Conservation (phyloP, 2,329 filamentous ascomycete species). For the Verticillium albo-atrum region DNA sequence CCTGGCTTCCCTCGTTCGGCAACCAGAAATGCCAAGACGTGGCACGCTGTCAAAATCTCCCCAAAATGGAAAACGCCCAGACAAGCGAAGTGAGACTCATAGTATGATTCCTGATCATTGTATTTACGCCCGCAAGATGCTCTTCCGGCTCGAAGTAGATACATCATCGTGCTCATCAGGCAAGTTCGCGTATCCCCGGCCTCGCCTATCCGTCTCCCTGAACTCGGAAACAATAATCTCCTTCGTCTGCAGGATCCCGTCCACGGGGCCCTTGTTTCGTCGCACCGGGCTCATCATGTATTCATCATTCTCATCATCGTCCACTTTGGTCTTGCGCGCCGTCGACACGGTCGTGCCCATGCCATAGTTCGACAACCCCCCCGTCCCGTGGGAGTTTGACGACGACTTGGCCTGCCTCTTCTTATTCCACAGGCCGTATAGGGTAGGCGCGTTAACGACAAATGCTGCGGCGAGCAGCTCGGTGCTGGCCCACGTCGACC, state of each 20-base stretch:
- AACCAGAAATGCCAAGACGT: too few species aligned
- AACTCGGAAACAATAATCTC: slow-evolving; percentile 10
- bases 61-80: too few species aligned
- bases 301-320: not conserved
- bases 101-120: too few species aligned
- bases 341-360: slow-evolving; percentile 4
- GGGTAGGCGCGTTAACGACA: slow-evolving; percentile 33
- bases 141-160: not conserved
- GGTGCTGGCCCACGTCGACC: slow-evolving; percentile 31
- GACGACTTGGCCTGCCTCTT: slow-evolving; percentile 14
- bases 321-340: slow-evolving; percentile 5
- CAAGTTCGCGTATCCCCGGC: not conserved
- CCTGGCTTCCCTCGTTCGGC: too few species aligned
- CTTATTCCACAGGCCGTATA: slow-evolving; percentile 29
- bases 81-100: too few species aligned
- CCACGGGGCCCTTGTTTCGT: slow-evolving; percentile 5
- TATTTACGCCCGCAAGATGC: not conserved
- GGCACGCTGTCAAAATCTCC: too few species aligned
- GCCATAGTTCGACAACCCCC: slow-evolving; percentile 7
- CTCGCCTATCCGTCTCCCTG: not conserved
- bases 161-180: not conserved
- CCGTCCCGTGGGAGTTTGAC: slow-evolving; percentile 10
- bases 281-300: slow-evolving; percentile 4
- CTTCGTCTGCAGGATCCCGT: slow-evolving; percentile 10
- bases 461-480: slow-evolving; percentile 19